Base-by-base conservation (phyloP, 192 early-diverging fungal species). In the Bifiguratus adelaidae region DNA sequence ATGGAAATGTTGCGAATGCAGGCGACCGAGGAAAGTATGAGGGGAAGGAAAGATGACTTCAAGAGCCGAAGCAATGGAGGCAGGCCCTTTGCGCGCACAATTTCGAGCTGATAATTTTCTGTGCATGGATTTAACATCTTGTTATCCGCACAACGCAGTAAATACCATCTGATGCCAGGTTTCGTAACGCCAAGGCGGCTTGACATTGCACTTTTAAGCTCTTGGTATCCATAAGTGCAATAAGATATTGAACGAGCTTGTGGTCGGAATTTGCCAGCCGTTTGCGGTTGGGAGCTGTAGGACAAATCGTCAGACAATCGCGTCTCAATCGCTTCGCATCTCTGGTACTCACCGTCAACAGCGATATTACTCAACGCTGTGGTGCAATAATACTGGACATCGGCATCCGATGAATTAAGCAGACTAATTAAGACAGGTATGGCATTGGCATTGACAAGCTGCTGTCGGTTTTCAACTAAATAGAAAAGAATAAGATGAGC, bases 1-100 rank as follows among this genome's bases (percentile, higher is more conserved):
- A 93, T 93, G 28, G 89, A 91, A 30, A 93, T 76, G 54, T 93
- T 93, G 42, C 90, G 81, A 41, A 93, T 70, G 41, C 88, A 91
- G 2, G 90, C 90, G 11, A 87, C 84, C 0, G 88, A 86, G 3
- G 90, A 88, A 0, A 89, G 60, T 15, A 86, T 82, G 52, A 89
- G 66, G 25, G 85, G 81, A 21, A 80, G 67, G 47, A 82, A 83
- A 7, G 71, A 70, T 21, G 87, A 86, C 67, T 85, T 71, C 34
- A 90, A 60, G 30, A 88, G 76, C 32, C 76, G 74, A 3, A 86
- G 67, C 9, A 91, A 66, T 33, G 84, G 77, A 3, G 79, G 67
- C 43, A 93, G 65, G 3, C 82, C 90, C 37, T 81, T 73, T n/a
- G 71, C 68, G 11, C 74, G 69, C 4, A 91, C 86, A 55, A 91